These are phyloP conservation scores for Acrocalymma vagum DNA, from an alignment of 2,329 filamentous ascomycete genomes.

Conservation along the genomic window DNA sequence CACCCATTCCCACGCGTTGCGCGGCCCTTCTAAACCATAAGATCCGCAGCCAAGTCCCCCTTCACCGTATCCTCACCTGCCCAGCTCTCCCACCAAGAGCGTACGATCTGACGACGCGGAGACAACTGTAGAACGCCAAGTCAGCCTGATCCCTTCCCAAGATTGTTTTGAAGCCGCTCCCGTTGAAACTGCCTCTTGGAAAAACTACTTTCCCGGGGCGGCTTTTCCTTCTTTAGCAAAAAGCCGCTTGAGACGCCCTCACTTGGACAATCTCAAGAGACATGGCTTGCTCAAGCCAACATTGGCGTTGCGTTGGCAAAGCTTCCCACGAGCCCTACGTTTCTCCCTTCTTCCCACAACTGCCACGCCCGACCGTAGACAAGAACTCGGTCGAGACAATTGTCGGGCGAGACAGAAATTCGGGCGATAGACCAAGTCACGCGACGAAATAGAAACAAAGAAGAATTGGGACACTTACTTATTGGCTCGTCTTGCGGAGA, in stretches of 20 bases:
- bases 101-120: constrained; percentile 90
- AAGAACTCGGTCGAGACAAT: no score
- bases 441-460: constrained; percentile 6
- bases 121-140: constrained; percentile 67
- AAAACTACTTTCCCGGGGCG: constrained; percentile 5
- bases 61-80: constrained; percentile 59
- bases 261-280: not conserved
- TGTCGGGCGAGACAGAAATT: no score
- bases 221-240: constrained; percentile 1
- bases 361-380: not conserved
- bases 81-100: constrained; percentile 82
- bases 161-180: constrained; percentile 8
- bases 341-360: no score
- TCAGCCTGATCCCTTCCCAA: constrained; percentile 29
- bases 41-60: constrained; percentile 29
- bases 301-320: no score
- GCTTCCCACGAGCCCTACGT: no score
- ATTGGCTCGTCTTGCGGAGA: constrained; percentile 85
- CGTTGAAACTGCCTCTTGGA: constrained; percentile 22
- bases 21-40: constrained; percentile 27
- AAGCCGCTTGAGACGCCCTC: constrained; percentile 6
- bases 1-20: constrained; percentile 36
- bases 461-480: constrained; percentile 66
- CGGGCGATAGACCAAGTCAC: no score
- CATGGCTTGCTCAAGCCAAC: not conserved